Conservation (phyloP, 164 flowering plant genomes). For the Magnolia kwangsiensis region DNA sequence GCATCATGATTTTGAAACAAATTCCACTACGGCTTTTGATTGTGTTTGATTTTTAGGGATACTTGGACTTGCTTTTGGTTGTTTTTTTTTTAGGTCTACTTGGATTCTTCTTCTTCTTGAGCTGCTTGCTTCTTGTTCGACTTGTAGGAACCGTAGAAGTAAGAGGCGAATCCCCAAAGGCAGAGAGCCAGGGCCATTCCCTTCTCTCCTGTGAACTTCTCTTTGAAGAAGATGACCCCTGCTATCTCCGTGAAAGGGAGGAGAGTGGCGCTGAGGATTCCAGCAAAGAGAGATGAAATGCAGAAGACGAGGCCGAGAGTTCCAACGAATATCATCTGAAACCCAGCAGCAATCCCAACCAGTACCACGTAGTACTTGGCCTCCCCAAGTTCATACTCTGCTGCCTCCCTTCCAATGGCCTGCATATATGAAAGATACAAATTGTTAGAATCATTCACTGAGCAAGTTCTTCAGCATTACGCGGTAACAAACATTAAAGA, state of each 20-base stretch:
- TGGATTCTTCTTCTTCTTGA: neutral
- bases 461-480: too few relatives aligned
- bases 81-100: too few relatives aligned
- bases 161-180: conserved; percentile 28
- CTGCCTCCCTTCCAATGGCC: neutral
- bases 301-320: conserved; percentile 47
- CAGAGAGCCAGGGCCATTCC: conserved; percentile 20
- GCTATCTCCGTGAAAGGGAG: conserved; percentile 49
- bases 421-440: neutral
- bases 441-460: too few relatives aligned
- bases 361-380: conserved; percentile 17
- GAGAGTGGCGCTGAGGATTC: conserved; percentile 31
- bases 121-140: neutral
- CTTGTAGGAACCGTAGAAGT: conserved; percentile 15
- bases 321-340: conserved; percentile 48
- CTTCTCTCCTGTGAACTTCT: conserved; percentile 24
- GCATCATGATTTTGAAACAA: too few relatives aligned
- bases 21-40: too few relatives aligned
- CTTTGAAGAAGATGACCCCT: conserved; percentile 23
- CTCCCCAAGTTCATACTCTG: neutral
- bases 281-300: conserved; percentile 48
- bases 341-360: conserved; percentile 28
- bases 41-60: too few relatives aligned
- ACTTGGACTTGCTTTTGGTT: too few relatives aligned
- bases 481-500: too few relatives aligned